Evolutionary conservation across 2,329 filamentous ascomycete species (phyloP), one percentile per base, ranked within the genome.

Genomic region (Ophiostoma quercus): DNA sequence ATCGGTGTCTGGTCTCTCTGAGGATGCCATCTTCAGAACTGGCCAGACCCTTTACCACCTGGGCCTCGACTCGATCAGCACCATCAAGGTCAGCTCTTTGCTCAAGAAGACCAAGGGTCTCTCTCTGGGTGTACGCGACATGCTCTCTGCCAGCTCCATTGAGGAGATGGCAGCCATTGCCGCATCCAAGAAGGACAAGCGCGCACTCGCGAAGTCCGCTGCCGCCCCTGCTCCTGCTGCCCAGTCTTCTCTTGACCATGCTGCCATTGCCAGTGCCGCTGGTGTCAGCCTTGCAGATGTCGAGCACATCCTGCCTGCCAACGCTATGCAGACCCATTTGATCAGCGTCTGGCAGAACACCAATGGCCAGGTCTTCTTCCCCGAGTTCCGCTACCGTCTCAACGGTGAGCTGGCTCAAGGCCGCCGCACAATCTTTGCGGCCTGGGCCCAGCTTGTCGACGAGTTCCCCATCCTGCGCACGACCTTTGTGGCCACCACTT

Each of bases 21-120:
- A 68, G 0, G 78, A 82, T 0, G 81, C 86, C 1, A 90, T 97
- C 68, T 78, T 80, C 2, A 83, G 83, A 69, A 72, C 69, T 0
- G 81, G 83, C 0, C 85, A 88, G 67, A 92, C 85, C 0, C 85
- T 97, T 14, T 96, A 95, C 77, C 89, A 95, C 73, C 83, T 97
- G 1, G 94, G 94, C 0, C 85, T 97, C 1, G 94, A 97, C 77
- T 97, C 94, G 0, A 96, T 97, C 77, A 94, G 90, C 73, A 90
- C 92, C 1, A 95, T 97, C 80, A 96, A 95, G 75, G 88, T 93
- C 3, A 87, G 88, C 9, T 85, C 89, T 0, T 81, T 93, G 8
- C 80, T 97, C 3, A 88, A 87, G 60, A 90, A 86, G 73, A 65
- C 62, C 3, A 79, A 83, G 60, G 85, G 83, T 0, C 78, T 97